Conservation (phyloP, 1,139 yeast genomes). For the Magnusiomyces magnusii region DNA sequence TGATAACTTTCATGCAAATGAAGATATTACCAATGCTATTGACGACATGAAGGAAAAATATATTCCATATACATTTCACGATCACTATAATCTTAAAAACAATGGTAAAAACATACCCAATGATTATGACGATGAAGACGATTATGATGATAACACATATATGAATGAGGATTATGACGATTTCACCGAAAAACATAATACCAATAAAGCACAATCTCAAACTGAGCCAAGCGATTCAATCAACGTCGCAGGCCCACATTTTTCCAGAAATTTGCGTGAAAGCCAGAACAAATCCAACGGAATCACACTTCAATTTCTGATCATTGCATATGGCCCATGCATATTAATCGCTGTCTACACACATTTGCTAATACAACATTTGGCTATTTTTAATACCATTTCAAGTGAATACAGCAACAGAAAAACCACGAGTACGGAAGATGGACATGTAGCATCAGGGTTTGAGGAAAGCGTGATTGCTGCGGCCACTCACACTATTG, state of each 20-base stretch:
- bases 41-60: background rate
- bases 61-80: background rate
- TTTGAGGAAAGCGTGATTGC: background rate
- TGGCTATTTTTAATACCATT: conserved; percentile 47
- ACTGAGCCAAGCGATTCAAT: no score
- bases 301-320: conserved; percentile 35
- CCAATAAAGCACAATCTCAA: no score
- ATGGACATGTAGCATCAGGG: background rate
- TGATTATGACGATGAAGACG: background rate
- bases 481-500: background rate
- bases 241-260: background rate
- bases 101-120: background rate
- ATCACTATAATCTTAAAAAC: background rate
- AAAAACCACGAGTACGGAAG: no score
- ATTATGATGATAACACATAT: background rate
- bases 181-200: background rate
- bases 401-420: background rate
- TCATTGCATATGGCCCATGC: conserved; percentile 88
- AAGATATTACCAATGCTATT: background rate
- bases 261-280: background rate
- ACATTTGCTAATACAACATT: conserved; percentile 83
- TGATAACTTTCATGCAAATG: background rate
- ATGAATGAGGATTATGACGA: background rate
- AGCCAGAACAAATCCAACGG: background rate
- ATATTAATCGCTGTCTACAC: conserved; percentile 91